A percentile compares a stretch with the other conserved stretches of the same genome.
phyloP scores from a whole-genome alignment of 768 basidiomycete species.

The Kwoniella heveanensis region DNA sequence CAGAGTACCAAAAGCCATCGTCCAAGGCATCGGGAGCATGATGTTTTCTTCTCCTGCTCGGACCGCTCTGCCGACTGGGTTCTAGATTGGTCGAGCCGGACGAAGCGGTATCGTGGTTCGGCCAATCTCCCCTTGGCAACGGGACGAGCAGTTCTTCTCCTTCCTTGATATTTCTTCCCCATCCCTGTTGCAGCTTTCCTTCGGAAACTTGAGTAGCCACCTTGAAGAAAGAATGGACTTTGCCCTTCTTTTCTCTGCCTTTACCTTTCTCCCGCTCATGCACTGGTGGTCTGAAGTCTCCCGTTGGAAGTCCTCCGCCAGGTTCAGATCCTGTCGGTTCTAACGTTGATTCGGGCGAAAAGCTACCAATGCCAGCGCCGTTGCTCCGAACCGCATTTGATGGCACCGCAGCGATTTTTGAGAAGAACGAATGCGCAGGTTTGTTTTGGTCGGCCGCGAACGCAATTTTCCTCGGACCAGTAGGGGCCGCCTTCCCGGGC shows the following conservation, averaged over 20 bases:
- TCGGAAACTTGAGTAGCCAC: constrained; percentile 9
- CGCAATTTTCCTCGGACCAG: constrained; percentile 25
- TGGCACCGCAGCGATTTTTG: constrained; percentile 3
- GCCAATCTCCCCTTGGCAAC: constrained; percentile 30
- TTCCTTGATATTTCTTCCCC: constrained; percentile 39
- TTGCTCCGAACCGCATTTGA: background rate
- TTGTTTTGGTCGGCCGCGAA: constrained; percentile 39
- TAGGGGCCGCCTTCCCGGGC: too few relatives aligned
- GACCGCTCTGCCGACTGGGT: background rate
- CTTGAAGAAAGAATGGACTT: constrained; percentile 37
- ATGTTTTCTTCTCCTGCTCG: constrained; percentile 7
- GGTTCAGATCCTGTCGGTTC: constrained; percentile 15
- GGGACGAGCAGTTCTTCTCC: constrained; percentile 44
- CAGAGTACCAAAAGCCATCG: constrained; percentile 15
- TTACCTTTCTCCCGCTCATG: background rate
- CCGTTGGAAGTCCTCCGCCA: too few relatives aligned
- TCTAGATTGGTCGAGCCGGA: background rate
- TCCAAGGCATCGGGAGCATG: background rate
- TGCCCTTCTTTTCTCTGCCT: constrained; percentile 12
- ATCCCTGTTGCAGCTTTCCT: constrained; percentile 34
- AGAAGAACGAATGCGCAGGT: constrained; percentile 41
- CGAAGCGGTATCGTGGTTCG: background rate
- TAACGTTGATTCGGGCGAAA: constrained; percentile 10
- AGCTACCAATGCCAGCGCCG: background rate
- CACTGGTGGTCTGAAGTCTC: background rate